Evolutionary conservation across 768 basidiomycete genomes (phyloP).

Genomic region (Kwoniella sp.): DNA sequence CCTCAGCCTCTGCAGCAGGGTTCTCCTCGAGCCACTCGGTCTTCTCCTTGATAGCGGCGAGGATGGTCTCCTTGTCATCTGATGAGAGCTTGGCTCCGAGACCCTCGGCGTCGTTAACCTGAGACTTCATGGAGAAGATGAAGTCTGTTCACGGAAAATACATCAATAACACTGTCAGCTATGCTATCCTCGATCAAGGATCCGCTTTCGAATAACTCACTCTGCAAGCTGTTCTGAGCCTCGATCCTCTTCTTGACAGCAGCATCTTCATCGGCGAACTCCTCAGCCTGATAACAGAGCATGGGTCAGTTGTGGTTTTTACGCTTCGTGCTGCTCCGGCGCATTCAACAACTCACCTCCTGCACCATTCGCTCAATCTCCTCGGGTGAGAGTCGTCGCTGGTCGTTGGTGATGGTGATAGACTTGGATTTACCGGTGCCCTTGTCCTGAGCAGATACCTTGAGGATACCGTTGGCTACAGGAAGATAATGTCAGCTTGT

Average conservation of each 20-base stretch:
- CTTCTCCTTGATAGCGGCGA: slow-evolving; percentile 79
- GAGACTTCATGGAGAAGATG: slow-evolving; percentile 80
- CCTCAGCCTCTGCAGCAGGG: slow-evolving; percentile 73
- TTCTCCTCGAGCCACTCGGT: slow-evolving; percentile 91
- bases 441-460: slow-evolving; percentile 93
- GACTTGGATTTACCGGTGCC: slow-evolving; percentile 84
- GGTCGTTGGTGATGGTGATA: slow-evolving; percentile 65
- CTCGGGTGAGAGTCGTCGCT: slow-evolving; percentile 94
- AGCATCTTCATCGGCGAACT: slow-evolving; percentile 60
- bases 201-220: slow-evolving; percentile 26
- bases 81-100: slow-evolving; percentile 73
- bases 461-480: slow-evolving; percentile 68
- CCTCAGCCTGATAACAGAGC: slow-evolving; percentile 65
- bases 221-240: slow-evolving; percentile 56
- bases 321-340: not conserved
- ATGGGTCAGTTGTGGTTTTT: not conserved
- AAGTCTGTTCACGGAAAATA: slow-evolving; percentile 2
- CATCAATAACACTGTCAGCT: too few species aligned
- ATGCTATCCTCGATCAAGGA: too few species aligned
- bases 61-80: slow-evolving; percentile 62
- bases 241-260: slow-evolving; percentile 59
- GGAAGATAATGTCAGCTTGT: not conserved
- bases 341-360: slow-evolving; percentile 57
- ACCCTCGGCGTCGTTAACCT: slow-evolving; percentile 82
- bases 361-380: slow-evolving; percentile 97